Evolutionary conservation across 179 eudicot species (phyloP), one percentile per base, ranked within the genome.

Genomic region (Spinacia oleracea): DNA sequence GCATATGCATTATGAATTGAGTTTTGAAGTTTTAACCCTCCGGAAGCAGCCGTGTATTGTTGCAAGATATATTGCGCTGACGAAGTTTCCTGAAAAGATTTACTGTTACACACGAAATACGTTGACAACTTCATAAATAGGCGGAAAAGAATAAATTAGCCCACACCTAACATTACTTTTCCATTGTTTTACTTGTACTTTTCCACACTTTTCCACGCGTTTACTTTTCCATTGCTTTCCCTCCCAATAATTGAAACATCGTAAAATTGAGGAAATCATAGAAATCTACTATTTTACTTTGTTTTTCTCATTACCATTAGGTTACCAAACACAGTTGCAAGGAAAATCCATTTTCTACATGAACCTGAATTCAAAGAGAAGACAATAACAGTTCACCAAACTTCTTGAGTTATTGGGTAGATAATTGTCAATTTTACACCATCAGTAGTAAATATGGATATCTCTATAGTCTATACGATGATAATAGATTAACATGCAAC

Each of bases 61-160:
- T 96, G 99, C 81, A 96, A 75, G 81, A 96, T 96, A 83, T 96
- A 96, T 76, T 96, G 99, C 5, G 98, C 99, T 32, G 99, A 96
- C 1, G 99, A 96, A 23, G 94, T 91, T 89, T 96, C 98, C 99
- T 96, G 88, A 83, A 85, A 78, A 0, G 55, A 62, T 66, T 66
- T 10, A 46, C 53, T 70, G 34, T 16, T 45, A 70, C 43, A 53
- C 20, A 55, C 11, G 35, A 10, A 50, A 10, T 25, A 25, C 20
- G 23, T 6, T 62, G 58, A 74, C 23, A n/a, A 20, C 58, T 9
- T 59, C 29, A 23, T 59, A 59, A 25, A 59, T 5, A 38, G n/a
- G 40, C 25, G 29, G 29, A 71, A 14, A 2, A 7, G 15, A 29
- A 23, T 8, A 68, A 9, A 64, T 6, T 27, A 34, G 2, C 8